Base-by-base conservation (phyloP, 2,329 filamentous ascomycete species). In the Monilinia polystroma region DNA sequence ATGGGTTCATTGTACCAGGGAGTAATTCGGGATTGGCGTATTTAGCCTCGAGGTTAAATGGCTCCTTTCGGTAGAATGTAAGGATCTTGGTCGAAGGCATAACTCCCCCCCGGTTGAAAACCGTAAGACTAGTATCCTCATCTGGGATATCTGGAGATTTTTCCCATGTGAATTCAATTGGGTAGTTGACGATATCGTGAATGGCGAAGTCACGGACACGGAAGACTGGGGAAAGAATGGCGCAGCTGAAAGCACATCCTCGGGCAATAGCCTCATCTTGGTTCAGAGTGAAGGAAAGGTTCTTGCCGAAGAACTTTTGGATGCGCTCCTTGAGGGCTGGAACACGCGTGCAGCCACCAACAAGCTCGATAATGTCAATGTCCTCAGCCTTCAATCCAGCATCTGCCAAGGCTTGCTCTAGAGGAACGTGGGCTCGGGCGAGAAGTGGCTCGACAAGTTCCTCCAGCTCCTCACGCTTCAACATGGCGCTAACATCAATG, bases 21-120 rank as follows among this genome's bases (percentile, higher is more conserved):
- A 99, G 87, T 65, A 85, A 80, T 56, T 96, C 92, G 26, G 93
- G 91, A 76, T 94, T 91, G 71, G 91, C 89, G 78, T 99, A 99
- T 74, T 91, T 90, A 68, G 95, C 95, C 83, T 99, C 95, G 63
- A 99, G 85, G 77, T 97, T 93, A 79, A 98, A 99, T 57, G 93
- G 86, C 81, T 98, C 92, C 84, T 98, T 98, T 74, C 95, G 90
- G 85, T 98, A 99, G 83, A 99, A 99, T 51, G 95, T 99, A 65
- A 99, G 88, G 72, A 99, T 98, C 86, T 99, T 99, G 72, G 95
- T 99, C 7, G 94, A 98, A 65, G 95, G 95, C 84, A 99, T 90
- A 71, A 96, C 88, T 77, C 97, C 97, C 79, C 94, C 94, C 80
- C 90, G 93, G 86, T 95, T 96, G 82, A 99, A 99, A 76, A 99